Percentiles rank a stretch among this genome's conserved stretches.
These are phyloP conservation scores for Pseudohalonectria lignicola DNA, from an alignment of 2,329 filamentous ascomycete species.

Conservation along the genomic window DNA sequence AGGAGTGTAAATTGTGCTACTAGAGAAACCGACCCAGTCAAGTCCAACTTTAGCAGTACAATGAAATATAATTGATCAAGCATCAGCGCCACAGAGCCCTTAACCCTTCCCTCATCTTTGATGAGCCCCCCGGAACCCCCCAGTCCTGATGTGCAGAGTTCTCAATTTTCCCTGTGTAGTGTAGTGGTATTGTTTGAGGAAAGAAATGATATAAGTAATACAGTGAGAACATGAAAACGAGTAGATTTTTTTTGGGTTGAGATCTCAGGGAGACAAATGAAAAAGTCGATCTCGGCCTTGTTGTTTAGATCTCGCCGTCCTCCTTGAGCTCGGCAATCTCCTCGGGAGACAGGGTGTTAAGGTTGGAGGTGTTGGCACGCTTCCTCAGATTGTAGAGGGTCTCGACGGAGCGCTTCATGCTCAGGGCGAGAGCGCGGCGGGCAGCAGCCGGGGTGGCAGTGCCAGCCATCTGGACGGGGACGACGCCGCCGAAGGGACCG, in stretches of 20 bases:
- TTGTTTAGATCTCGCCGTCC: conserved; percentile 9
- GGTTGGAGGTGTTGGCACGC: conserved; percentile 8
- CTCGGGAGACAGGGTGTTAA: conserved; percentile 5
- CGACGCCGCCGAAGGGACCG: conserved; percentile 45
- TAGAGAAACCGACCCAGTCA: background rate
- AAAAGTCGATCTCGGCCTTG: no score
- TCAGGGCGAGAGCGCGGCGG: conserved; percentile 14
- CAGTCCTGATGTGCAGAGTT: no score
- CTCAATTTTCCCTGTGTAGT: no score
- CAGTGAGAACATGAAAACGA: no score
- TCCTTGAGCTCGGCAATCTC: conserved; percentile 11
- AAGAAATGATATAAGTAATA: no score
- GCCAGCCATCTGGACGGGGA: conserved; percentile 18
- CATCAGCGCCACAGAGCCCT: background rate
- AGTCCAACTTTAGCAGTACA: background rate
- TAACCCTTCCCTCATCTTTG: background rate
- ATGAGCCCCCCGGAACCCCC: no score
- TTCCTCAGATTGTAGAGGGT: conserved; percentile 4
- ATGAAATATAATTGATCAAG: background rate
- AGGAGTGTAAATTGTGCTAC: background rate
- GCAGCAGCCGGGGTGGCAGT: conserved; percentile 7
- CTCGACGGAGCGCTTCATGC: conserved; percentile 14
- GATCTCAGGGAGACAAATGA: no score
- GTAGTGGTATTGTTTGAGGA: no score
- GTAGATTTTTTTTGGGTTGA: no score